Base-by-base conservation (phyloP, 1,284 basidiomycete species). In the Ustilago sp. region DNA sequence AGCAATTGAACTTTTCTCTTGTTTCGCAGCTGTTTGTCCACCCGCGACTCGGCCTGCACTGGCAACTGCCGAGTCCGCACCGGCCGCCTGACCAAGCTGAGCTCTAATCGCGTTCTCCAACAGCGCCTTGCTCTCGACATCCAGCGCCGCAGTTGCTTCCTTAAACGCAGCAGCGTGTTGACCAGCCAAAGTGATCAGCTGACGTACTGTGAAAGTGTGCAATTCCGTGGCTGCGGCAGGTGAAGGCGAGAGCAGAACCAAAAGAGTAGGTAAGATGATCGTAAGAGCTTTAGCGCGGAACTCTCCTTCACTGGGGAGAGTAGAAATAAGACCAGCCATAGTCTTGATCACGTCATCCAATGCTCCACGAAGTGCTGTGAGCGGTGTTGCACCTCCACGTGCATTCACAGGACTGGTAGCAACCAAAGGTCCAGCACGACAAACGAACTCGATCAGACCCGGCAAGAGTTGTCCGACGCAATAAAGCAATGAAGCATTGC, bases 341-440 rank as follows among this genome's bases (percentile, higher is more conserved):
- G 93, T 91, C 84, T 92, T 94, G 89, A 94, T 90, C 8, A 93
- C 90, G 86, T 97, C 94, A 12, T 90, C 90, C 1, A 93, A 87
- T 0, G 91, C 91, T 9, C 56, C 80, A 53, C 31, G 89, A 88
- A n/a, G 88, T 82, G 38, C 91, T 89, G 41, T 87, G 28, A 71
- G 35, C 7, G 67, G 61, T 34, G 52, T 59, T 31, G 11, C 31
- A 15, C 48, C 48, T 32, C 28, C 48, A 17, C 35, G 45, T 11
- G 32, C 23, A n/a, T 41, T 15, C 6, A 34, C 19, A 31, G 59
- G 11, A 19, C 19, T 45, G 1, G 59, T 39, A 2, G 69, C 63
- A 11, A 66, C 59, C 3, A 77, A 13, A 31, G 72, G 68, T 17
- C 69, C 76, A 12, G 68, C 89, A 89, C 91, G 17, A 92, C 91